Evolutionary conservation across 192 early-diverging fungal genomes (phyloP).

Genomic region (Coemansia sp.): DNA sequence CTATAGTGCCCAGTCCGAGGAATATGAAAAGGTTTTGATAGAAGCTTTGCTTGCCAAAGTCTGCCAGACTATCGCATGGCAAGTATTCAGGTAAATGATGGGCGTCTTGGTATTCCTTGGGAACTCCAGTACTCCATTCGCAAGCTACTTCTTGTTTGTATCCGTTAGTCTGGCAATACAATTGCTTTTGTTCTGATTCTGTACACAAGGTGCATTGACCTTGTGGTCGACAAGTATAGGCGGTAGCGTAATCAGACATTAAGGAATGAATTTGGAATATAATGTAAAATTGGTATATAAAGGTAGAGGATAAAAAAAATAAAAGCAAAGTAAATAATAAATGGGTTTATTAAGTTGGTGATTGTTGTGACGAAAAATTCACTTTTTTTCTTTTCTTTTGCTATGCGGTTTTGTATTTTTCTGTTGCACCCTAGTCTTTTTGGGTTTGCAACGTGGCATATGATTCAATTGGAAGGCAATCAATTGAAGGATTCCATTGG

Average conservation of each 20-base stretch:
- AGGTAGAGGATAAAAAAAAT: not conserved
- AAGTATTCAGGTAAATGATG: slow-evolving; percentile 22
- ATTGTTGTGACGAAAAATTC: too few relatives aligned
- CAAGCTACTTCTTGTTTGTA: slow-evolving; percentile 42
- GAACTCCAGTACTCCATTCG: slow-evolving; percentile 22
- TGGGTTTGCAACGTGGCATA: too few relatives aligned
- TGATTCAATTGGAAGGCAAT: too few relatives aligned
- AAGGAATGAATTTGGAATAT: not conserved
- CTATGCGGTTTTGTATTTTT: too few relatives aligned
- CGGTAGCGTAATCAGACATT: slow-evolving; percentile 20
- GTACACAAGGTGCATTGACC: slow-evolving; percentile 12
- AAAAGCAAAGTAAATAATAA: too few relatives aligned
- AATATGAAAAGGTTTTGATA: slow-evolving; percentile 32
- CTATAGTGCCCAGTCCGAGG: slow-evolving; percentile 17
- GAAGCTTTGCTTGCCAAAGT: slow-evolving; percentile 13
- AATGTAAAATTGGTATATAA: too few relatives aligned
- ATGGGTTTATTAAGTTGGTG: too few relatives aligned
- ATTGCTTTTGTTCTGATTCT: not conserved
- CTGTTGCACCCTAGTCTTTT: too few relatives aligned
- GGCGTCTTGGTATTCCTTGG: slow-evolving; percentile 26
- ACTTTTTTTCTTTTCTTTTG: too few relatives aligned
- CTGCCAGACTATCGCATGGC: slow-evolving; percentile 6
- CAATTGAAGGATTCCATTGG: too few relatives aligned
- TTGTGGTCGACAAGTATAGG: slow-evolving; percentile 7
- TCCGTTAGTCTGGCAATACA: slow-evolving; percentile 13